Conservation (phyloP, 2,329 filamentous ascomycete genomes). For the Teratosphaeria pseudoeucalypti region DNA sequence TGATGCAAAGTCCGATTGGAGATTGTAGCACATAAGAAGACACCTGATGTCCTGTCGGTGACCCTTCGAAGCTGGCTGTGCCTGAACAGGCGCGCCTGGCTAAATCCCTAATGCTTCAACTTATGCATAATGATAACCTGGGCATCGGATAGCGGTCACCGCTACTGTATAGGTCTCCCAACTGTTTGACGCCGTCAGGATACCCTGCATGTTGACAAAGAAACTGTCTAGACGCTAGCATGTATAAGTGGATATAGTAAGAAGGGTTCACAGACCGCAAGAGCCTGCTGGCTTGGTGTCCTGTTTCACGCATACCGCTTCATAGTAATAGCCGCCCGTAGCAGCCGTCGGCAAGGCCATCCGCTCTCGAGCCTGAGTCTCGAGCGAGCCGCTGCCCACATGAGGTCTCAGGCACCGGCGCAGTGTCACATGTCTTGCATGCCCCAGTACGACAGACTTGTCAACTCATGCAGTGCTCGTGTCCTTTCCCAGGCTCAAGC, state of each 20-base stretch:
- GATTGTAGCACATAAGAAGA: neutral
- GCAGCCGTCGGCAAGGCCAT: neutral
- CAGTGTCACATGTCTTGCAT: neutral
- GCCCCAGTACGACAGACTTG: neutral
- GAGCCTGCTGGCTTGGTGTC: neutral
- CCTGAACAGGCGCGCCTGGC: neutral
- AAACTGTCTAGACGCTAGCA: neutral
- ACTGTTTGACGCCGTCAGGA: neutral
- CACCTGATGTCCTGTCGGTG: neutral
- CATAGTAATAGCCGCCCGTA: neutral
- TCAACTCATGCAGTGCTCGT: neutral
- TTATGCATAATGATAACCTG: neutral
- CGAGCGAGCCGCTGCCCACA: neutral
- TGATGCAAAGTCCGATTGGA: neutral
- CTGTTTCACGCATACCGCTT: constrained; percentile 1
- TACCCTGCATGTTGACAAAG: constrained; percentile 1
- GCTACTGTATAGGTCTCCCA: constrained; percentile 1
- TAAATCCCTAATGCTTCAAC: neutral
- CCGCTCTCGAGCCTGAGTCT: neutral
- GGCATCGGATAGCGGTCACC: constrained; percentile 7
- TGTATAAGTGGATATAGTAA: neutral
- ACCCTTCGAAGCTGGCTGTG: neutral
- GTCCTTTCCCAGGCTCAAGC: neutral
- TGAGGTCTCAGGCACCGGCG: neutral
- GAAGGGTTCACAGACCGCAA: neutral